Evolutionary conservation across 805 yeast species (phyloP), one percentile per base, ranked within the genome.

Genomic region (Wickerhamomyces canadensis): DNA sequence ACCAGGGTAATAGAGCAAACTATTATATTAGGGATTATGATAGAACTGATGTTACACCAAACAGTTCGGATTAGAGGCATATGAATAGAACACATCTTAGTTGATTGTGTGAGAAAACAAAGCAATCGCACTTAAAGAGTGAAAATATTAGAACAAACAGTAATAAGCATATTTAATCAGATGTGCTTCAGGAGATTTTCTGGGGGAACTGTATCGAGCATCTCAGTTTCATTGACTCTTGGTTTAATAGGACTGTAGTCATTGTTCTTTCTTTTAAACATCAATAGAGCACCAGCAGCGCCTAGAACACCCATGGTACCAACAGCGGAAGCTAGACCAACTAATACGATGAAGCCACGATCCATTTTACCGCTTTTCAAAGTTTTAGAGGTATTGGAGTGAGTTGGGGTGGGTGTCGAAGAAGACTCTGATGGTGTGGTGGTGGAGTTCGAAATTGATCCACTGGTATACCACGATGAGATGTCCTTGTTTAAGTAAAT

Each of bases 281-380:
- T 57, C 33, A 60, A 57, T 33, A 51, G 47, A 6, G 57, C 65
- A 25, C 70, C 70, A 5, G 64, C 44, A 19, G 64, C 57, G 38
- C 70, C 83, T 37, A 62, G 49, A 15, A 56, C 57, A 33, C 62
- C 53, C 27, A 68, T 55, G 1, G 74, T 67, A 15, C 67, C 85
- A 23, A 84, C 47, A 0, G 91, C 77, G 37, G 80, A 63, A 0
- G 88, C 93, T 29, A 80, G 65, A 0, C 84, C 76, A 31, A 83
- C 72, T 21, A 84, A 70, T 4, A 80, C 87, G 21, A 83, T 79
- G 48, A 71, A 80, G 0, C 93, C 89, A 16, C 74, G 58, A 22
- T 57, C 61, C 41, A 58, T 56, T 42, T 59, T 55, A 23, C 53
- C 49, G 24, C 45, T 40, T 10, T 31, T 43, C 27, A 28, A 35